Evolutionary conservation across 768 basidiomycete genomes (phyloP), one percentile per base, ranked within the genome.

Genomic region (Cyathus striatus): DNA sequence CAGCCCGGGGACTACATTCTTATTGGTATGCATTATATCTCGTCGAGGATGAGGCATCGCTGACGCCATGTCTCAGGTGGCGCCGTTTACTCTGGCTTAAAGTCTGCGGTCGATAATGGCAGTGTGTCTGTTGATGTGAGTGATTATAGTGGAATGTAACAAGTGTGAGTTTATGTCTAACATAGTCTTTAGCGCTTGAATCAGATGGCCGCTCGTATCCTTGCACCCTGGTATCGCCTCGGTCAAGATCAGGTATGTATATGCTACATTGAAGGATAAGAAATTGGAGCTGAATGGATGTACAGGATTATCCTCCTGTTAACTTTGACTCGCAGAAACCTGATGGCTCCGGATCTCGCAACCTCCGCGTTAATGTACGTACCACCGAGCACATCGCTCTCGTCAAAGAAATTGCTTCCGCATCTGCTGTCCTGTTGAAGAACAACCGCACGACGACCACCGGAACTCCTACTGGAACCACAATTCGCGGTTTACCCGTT

Each of bases 361-460:
- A 76, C 54, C 60, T 69, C 12, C 53, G 60, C 20, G 65, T 75
- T 3, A 64, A 66, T 16, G 73, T 75, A 3, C 65, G 73, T 22
- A 68, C 63, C 1, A 62, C 53, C 10, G 65, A 53, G 0, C 75
- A 77, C 49, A 75, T 71, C 1, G 66, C 73, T 3, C 61, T 86
- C 14, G 76, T 73, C 14, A 69, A 71, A 20, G 76, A 85, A 47
- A 81, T 90, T 23, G 86, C 77, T 4, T 71, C 77, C 0, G 78
- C 76, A 0, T 83, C 81, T 0, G 78, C 79, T 1, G 81, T 87
- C 16, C 58, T 89, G 24, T 67, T 87, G 10, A 87, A 87, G 63
- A 88, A 88, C 56, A 63, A 68, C 26, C 58, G 72, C 48, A 66
- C 61, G 12, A 57, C 60, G 21, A 66, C 57, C 43, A 63, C 51